Conservation (phyloP, 2,329 filamentous ascomycete genomes). For the Alternaria brassicae region DNA sequence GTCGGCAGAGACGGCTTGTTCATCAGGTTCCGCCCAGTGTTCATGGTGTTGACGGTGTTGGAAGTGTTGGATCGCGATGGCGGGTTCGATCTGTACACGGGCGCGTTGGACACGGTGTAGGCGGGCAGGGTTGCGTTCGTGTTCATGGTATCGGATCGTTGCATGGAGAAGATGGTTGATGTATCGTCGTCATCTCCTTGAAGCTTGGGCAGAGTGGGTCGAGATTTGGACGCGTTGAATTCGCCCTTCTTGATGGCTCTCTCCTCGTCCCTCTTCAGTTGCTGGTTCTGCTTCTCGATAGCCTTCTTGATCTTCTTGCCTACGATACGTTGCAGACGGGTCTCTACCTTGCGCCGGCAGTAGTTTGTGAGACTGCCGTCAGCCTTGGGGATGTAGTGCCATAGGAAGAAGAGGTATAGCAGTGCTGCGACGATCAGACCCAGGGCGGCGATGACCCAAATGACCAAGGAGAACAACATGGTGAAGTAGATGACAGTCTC, state of each 20-base stretch:
- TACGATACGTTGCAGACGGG: constrained; percentile 82
- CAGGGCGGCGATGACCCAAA: constrained; percentile 85
- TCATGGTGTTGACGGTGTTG: constrained; percentile 57
- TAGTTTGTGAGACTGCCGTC: constrained; percentile 85
- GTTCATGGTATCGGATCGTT: constrained; percentile 44
- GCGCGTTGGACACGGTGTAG: constrained; percentile 39
- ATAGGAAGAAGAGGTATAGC: constrained; percentile 88
- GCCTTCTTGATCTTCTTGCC: constrained; percentile 87
- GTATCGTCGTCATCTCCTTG: constrained; percentile 52
- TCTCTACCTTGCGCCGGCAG: constrained; percentile 91
- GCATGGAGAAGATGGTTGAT: constrained; percentile 40
- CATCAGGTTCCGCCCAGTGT: constrained; percentile 29
- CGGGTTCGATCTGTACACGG: constrained; percentile 54
- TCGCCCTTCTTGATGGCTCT: constrained; percentile 57
- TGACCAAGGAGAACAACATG: constrained; percentile 89
- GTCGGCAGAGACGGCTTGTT: constrained; percentile 53
- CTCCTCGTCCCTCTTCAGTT: constrained; percentile 54
- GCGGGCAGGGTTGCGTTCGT: constrained; percentile 53
- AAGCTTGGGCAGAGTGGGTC: constrained; percentile 53
- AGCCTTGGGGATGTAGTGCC: constrained; percentile 83
- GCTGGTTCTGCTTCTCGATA: constrained; percentile 74
- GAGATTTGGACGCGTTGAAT: constrained; percentile 32
- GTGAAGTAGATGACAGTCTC: constrained; percentile 84
- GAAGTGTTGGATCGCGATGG: constrained; percentile 62
- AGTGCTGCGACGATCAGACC: constrained; percentile 74